These are phyloP conservation scores for Thelonectria rubi DNA, from an alignment of 2,329 filamentous ascomycete genomes.

Conservation along the genomic window DNA sequence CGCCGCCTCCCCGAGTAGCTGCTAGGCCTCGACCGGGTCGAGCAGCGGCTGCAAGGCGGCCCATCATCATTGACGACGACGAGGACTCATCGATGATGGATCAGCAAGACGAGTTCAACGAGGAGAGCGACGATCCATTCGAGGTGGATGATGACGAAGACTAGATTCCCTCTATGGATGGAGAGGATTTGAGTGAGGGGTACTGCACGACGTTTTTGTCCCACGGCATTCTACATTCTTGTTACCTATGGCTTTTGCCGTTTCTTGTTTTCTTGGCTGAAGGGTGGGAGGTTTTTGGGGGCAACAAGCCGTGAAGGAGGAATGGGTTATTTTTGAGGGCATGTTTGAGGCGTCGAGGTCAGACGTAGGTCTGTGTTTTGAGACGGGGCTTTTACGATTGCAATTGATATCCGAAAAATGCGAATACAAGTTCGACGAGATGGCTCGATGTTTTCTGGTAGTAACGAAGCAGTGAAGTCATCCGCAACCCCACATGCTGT, in stretches of 20 bases:
- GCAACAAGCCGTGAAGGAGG: not conserved
- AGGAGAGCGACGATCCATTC: conserved; percentile 57
- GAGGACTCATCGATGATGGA: conserved; percentile 45
- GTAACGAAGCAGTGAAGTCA: too few relatives aligned
- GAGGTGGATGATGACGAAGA: conserved; percentile 56
- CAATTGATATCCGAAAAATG: conserved; percentile 21
- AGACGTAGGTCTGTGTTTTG: conserved; percentile 16
- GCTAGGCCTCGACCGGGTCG: conserved; percentile 55
- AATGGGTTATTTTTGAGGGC: conserved; percentile 15
- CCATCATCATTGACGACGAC: conserved; percentile 50
- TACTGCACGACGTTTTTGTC: not conserved
- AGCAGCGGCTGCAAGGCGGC: conserved; percentile 53
- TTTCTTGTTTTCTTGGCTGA: not conserved
- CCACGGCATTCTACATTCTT: not conserved
- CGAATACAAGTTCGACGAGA: conserved; percentile 2
- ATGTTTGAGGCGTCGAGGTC: conserved; percentile 16
- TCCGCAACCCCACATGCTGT: too few relatives aligned
- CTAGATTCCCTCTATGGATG: conserved; percentile 29
- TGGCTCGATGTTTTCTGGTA: too few relatives aligned
- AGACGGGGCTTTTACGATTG: conserved; percentile 9
- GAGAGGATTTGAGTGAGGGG: not conserved
- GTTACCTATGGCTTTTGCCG: conserved; percentile 1
- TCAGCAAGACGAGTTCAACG: conserved; percentile 41
- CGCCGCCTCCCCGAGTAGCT: conserved; percentile 53
- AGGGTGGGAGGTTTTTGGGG: not conserved